phyloP scores from a whole-genome alignment of 257 asterid genomes.

The Capsicum pubescens region DNA sequence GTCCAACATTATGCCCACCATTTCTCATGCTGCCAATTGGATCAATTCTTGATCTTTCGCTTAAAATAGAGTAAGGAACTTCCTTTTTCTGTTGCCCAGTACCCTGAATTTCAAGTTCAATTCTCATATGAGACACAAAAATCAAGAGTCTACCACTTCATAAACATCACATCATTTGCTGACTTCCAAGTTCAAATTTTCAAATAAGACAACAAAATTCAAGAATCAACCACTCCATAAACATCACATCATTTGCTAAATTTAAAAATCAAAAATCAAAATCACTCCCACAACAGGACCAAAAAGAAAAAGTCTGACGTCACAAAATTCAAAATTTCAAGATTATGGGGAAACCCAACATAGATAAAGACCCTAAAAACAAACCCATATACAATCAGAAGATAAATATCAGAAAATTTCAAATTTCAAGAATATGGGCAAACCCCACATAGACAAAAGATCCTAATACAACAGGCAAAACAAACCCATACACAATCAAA shows the following conservation, averaged over 20 bases:
- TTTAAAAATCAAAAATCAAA: not conserved
- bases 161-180: not conserved
- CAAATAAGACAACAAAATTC: not conserved
- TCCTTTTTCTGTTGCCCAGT: constrained; percentile 43
- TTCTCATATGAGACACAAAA: not conserved
- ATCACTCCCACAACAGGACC: not conserved
- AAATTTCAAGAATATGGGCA: constrained; percentile 3
- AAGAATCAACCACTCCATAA: not conserved
- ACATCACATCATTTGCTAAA: not conserved
- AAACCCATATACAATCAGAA: not conserved
- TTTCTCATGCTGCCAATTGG: constrained; percentile 43
- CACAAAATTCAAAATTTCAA: not conserved
- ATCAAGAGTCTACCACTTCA: not conserved
- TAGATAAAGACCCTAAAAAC: not conserved
- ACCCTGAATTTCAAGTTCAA: constrained; percentile 38
- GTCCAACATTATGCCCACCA: constrained; percentile 43
- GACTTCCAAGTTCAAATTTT: no score
- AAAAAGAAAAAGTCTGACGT: not conserved
- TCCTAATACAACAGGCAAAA: not conserved
- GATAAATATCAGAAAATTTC: not conserved
- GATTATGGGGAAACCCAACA: not conserved
- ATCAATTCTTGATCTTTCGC: constrained; percentile 42
- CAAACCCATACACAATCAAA: not conserved
- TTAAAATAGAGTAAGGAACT: constrained; percentile 37
- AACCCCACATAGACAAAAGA: not conserved